These are phyloP conservation scores for Sugiyamaella lignohabitans DNA, from an alignment of 805 yeast genomes.

Conservation along the genomic window DNA sequence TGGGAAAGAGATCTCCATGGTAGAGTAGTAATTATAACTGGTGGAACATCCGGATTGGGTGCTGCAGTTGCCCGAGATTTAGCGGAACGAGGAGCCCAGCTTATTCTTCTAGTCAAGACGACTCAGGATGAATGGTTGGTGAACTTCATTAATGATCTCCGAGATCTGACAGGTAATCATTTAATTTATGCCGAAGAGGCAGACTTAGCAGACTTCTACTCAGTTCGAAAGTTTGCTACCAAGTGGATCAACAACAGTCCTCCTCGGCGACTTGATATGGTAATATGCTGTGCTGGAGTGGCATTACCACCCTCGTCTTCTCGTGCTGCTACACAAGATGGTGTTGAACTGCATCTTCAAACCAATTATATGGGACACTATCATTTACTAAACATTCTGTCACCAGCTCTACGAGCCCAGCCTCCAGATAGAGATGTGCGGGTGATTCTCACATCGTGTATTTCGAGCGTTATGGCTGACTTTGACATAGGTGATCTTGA, in stretches of 20 bases:
- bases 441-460: constrained; percentile 69
- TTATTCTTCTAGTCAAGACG: constrained; percentile 63
- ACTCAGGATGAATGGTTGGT: constrained; percentile 64
- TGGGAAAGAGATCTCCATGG: constrained; percentile 95
- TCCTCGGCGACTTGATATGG: constrained; percentile 85
- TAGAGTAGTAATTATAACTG: constrained; percentile 53
- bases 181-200: constrained; percentile 88
- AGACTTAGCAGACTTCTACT: constrained; percentile 65
- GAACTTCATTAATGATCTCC: constrained; percentile 72
- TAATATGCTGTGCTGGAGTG: constrained; percentile 83
- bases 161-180: constrained; percentile 61
- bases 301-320: constrained; percentile 60
- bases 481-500: constrained; percentile 57
- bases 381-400: constrained; percentile 70
- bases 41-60: constrained; percentile 94
- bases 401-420: constrained; percentile 82
- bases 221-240: constrained; percentile 86
- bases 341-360: constrained; percentile 80
- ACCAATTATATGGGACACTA: constrained; percentile 75
- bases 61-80: constrained; percentile 65
- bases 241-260: constrained; percentile 88
- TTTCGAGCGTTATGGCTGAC: constrained; percentile 67
- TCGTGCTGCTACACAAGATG: constrained; percentile 70
- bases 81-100: constrained; percentile 80
- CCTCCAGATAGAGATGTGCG: constrained; percentile 94